These are phyloP conservation scores for Oryza brachyantha DNA, from an alignment of 176 grass and related monocot species.

Conservation along the genomic window DNA sequence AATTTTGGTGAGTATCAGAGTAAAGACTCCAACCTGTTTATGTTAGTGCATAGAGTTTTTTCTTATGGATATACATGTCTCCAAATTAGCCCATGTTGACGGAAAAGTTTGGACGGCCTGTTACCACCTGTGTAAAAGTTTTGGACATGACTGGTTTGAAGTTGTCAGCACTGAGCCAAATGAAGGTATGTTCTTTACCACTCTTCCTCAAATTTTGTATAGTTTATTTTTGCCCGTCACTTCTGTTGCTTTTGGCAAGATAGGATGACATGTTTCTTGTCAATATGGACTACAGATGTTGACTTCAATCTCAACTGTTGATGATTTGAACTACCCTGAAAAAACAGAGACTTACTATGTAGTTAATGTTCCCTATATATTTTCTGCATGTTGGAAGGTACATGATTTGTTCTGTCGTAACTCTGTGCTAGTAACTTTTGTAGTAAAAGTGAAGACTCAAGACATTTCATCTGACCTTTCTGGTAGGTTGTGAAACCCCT, in stretches of 20 bases:
- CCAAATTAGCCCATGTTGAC: conserved; percentile 55
- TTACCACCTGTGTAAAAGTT: conserved; percentile 74
- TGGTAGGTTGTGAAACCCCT: conserved; percentile 92
- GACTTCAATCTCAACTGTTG: conserved; percentile 86
- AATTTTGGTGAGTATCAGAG: conserved; percentile 60
- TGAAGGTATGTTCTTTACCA: conserved; percentile 61
- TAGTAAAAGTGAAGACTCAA: not conserved
- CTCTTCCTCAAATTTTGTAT: not conserved
- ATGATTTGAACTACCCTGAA: conserved; percentile 97
- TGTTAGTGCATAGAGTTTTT: not conserved
- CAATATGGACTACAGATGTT: conserved; percentile 65
- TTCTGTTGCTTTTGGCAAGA: conserved; percentile 25
- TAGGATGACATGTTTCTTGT: conserved; percentile 25
- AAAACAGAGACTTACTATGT: conserved; percentile 95
- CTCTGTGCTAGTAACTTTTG: not conserved
- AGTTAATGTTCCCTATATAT: conserved; percentile 89
- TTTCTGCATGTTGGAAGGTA: conserved; percentile 98
- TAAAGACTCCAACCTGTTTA: not conserved
- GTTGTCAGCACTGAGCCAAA: conserved; percentile 82
- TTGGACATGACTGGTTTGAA: conserved; percentile 94
- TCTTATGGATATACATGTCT: conserved; percentile 25
- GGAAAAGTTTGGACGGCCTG: conserved; percentile 52
- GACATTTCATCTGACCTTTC: conserved; percentile 22
- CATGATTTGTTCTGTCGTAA: not conserved
- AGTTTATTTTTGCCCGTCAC: not conserved